Evolutionary conservation across 1,284 basidiomycete species (phyloP).

Genomic region (Puccinia novopanici): DNA sequence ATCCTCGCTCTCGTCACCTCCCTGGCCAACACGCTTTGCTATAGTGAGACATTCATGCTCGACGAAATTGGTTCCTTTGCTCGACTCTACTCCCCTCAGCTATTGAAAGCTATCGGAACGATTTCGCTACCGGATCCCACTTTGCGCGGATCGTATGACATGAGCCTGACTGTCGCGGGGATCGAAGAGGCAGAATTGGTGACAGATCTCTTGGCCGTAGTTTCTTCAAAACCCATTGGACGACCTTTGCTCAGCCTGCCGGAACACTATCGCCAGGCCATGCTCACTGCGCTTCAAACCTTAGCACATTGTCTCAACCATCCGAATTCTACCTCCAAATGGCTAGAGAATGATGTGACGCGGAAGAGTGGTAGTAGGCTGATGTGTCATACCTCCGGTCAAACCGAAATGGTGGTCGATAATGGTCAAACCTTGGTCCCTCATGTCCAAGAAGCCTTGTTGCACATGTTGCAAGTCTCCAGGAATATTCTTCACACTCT

Average conservation of each 20-base stretch:
- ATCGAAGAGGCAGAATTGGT: slow-evolving; percentile 45
- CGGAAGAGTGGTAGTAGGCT: slow-evolving; percentile 33
- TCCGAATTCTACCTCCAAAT: slow-evolving; percentile 47
- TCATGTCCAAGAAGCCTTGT: slow-evolving; percentile 49
- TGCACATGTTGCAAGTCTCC: slow-evolving; percentile 49
- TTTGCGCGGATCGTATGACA: slow-evolving; percentile 28
- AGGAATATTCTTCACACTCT: slow-evolving; percentile 44
- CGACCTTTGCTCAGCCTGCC: slow-evolving; percentile 34
- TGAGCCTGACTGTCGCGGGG: slow-evolving; percentile 38
- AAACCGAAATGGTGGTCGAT: slow-evolving; percentile 28
- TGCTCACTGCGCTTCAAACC: slow-evolving; percentile 42
- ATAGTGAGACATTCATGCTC: slow-evolving; percentile 47
- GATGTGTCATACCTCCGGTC: slow-evolving; percentile 33
- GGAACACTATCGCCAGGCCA: slow-evolving; percentile 29
- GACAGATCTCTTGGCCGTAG: slow-evolving; percentile 26
- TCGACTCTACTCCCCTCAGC: slow-evolving; percentile 45
- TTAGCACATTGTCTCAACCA: slow-evolving; percentile 50
- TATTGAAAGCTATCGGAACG: slow-evolving; percentile 27
- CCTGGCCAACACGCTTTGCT: slow-evolving; percentile 43
- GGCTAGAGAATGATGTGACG: slow-evolving; percentile 48
- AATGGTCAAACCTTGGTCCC: slow-evolving; percentile 23
- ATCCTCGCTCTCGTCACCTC: slow-evolving; percentile 42
- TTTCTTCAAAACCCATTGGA: slow-evolving; percentile 43
- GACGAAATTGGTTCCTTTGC: slow-evolving; percentile 49
- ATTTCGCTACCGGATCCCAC: slow-evolving; percentile 26